These are phyloP conservation scores for Usnea hakonensis DNA, from an alignment of 495 filamentous ascomycete species.

Conservation along the genomic window DNA sequence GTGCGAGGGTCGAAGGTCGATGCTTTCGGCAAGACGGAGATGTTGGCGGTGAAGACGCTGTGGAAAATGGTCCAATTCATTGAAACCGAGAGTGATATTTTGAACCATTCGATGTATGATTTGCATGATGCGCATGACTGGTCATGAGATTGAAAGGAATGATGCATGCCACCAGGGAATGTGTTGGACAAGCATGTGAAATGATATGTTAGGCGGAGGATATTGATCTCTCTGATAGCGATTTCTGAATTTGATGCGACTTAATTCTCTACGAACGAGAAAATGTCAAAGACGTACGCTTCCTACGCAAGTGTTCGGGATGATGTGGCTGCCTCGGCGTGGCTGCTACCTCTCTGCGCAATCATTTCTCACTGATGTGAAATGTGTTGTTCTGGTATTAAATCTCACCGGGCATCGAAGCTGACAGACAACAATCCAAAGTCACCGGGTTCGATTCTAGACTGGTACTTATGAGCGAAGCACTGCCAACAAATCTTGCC, in stretches of 20 bases:
- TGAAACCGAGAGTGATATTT: conserved; percentile 14
- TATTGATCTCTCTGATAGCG: background rate
- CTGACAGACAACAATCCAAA: background rate
- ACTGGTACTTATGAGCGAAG: background rate
- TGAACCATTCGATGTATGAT: conserved; percentile 16
- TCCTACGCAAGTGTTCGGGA: background rate
- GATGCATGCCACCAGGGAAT: background rate
- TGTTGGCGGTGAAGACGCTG: conserved; percentile 12
- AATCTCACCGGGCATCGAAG: background rate
- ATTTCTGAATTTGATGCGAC: background rate
- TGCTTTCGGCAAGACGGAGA: conserved; percentile 11
- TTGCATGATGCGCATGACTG: conserved; percentile 12
- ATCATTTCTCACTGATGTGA: background rate
- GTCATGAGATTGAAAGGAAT: background rate
- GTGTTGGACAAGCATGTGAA: too few species aligned
- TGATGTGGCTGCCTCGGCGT: background rate
- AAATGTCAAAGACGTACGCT: background rate
- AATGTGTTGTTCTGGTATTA: background rate
- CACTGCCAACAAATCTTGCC: background rate
- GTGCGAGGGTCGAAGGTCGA: conserved; percentile 13
- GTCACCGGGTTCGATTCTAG: background rate
- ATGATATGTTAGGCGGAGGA: background rate
- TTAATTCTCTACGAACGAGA: background rate
- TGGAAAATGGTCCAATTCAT: conserved; percentile 19
- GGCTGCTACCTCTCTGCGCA: background rate